Base-by-base conservation (phyloP, 768 basidiomycete species). In the Leccinum uliginosum region DNA sequence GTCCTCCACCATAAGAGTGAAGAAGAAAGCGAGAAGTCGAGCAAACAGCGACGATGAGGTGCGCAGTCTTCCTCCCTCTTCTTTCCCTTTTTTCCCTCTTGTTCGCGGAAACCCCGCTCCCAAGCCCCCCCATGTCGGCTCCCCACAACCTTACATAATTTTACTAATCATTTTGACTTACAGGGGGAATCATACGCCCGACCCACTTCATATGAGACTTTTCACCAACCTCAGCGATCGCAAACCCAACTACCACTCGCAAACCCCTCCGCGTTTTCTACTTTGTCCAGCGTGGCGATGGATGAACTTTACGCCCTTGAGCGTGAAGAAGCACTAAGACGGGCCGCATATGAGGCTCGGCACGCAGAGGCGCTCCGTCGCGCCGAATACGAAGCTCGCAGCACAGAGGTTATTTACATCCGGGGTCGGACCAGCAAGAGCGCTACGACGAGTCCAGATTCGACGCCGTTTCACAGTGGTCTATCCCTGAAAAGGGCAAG, bases 251-350 rank as follows among this genome's bases (percentile, higher is more conserved):
- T 62, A 11, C 67, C 57, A 30, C 64, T 50, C 43, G 64, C 65
- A 63, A 71, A 75, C 63, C 70, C 74, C 12, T 71, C 83, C 32
- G 78, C 87, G 3, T 83, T 90, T 64, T 81, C 82, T n/a, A 79
- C 87, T 1, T 71, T 91, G 19, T 87, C 87, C 46, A 86, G 76
- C 29, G 76, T 89, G 19, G 93, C 94, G 3, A 87, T 95, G 74
- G 92, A 92, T 56, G 92, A 97, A 67, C 80, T 98, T 8, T 87
- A 90, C 65, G 85, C 87, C 62, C 84, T 98, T 29, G 95, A 98
- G 69, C 86, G 86, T 38, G 81, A 86, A 58, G 95, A 97, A 70
- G 87, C 91, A 3, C 71, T 85, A 30, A 80, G 93, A 19, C 79
- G 93, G 34, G 92, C 91, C n/a, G 89, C 93, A 67, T 96, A 87